These are phyloP conservation scores for Gynandropsis gynandra DNA, from an alignment of 345 rosid genomes.

Conservation along the genomic window DNA sequence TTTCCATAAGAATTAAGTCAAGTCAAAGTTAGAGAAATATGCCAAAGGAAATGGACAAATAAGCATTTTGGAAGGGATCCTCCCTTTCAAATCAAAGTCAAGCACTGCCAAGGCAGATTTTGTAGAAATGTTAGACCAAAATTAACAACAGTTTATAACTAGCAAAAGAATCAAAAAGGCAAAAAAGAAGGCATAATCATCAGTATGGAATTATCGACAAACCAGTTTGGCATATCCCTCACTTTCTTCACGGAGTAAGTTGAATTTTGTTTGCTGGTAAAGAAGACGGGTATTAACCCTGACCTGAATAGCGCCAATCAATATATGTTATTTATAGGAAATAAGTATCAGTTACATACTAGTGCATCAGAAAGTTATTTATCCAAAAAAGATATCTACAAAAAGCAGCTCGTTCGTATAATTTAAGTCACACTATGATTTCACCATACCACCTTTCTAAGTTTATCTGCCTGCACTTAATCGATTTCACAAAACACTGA, in stretches of 20 bases:
- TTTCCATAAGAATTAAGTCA: no score
- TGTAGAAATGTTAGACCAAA: background rate
- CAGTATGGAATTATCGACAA: conserved; percentile 19
- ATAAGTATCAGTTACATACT: conserved; percentile 18
- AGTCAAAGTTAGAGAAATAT: conserved; percentile 1
- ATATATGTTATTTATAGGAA: conserved; percentile 17
- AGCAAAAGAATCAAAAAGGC: conserved; percentile 10
- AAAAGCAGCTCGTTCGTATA: conserved; percentile 9
- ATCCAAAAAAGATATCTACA: conserved; percentile 11
- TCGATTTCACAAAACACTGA: no score
- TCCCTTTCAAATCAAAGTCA: conserved; percentile 9
- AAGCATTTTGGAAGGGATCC: conserved; percentile 14
- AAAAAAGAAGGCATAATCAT: conserved; percentile 10
- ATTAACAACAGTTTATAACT: conserved; percentile 12
- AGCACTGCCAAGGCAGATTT: conserved; percentile 10
- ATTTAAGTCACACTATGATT: no score
- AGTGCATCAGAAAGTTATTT: conserved; percentile 7
- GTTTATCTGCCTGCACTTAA: no score
- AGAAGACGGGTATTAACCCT: conserved; percentile 96
- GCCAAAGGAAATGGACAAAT: conserved; percentile 21
- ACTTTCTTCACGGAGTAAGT: conserved; percentile 95
- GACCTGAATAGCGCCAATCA: conserved; percentile 52
- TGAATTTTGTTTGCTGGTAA: conserved; percentile 97
- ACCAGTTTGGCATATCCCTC: conserved; percentile 99
- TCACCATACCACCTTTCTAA: no score